These are phyloP conservation scores for Mesotaenium endlicherianum DNA, from an alignment of 139 green algal species.

Conservation along the genomic window DNA sequence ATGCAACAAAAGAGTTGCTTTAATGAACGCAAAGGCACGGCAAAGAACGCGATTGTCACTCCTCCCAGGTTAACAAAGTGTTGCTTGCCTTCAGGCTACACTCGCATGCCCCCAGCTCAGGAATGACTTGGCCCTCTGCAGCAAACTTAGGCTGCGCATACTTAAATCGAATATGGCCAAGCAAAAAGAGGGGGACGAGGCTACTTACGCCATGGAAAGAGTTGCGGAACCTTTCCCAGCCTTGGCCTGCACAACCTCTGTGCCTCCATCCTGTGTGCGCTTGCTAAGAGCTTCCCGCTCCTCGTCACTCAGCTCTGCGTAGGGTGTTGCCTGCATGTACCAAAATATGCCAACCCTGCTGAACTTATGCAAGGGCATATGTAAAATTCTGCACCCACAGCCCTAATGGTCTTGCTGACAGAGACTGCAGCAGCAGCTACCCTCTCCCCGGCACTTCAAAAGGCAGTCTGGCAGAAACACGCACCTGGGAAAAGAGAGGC, in stretches of 20 bases:
- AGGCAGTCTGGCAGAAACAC: background rate
- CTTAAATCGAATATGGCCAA: too few relatives aligned
- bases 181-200: background rate
- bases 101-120: too few relatives aligned
- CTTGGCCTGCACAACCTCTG: conserved; percentile 81
- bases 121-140: too few relatives aligned
- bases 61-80: too few relatives aligned
- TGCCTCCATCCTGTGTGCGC: conserved; percentile 97
- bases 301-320: conserved; percentile 63
- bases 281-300: conserved; percentile 91
- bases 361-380: background rate
- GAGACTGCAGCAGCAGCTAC: too few relatives aligned
- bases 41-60: too few relatives aligned
- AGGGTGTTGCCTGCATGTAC: conserved; percentile 63
- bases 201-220: conserved; percentile 57
- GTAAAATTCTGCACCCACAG: background rate
- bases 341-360: too few relatives aligned
- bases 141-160: too few relatives aligned
- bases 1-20: too few relatives aligned
- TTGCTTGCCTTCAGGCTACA: too few relatives aligned
- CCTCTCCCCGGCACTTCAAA: background rate
- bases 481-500: conserved; percentile 89
- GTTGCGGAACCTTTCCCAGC: conserved; percentile 61
- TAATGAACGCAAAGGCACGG: too few relatives aligned
- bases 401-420: too few relatives aligned